These are phyloP conservation scores for Linaria vulgaris DNA, from an alignment of 257 asterid genomes.

Conservation along the genomic window DNA sequence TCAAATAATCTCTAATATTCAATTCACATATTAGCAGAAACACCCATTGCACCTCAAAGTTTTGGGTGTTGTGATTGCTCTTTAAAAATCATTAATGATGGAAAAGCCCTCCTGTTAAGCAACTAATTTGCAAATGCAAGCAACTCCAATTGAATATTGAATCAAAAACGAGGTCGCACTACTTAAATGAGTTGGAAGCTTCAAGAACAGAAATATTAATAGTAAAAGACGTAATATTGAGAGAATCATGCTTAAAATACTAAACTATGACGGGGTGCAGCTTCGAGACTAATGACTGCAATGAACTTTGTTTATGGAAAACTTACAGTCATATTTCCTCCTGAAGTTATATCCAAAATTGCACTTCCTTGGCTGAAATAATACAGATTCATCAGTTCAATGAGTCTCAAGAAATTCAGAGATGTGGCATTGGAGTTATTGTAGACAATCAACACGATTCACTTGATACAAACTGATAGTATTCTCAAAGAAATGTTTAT, in stretches of 20 bases:
- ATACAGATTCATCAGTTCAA: slow-evolving; percentile 29
- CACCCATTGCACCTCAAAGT: too few relatives aligned
- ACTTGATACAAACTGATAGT: slow-evolving; percentile 9
- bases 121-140: too few relatives aligned
- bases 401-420: slow-evolving; percentile 10
- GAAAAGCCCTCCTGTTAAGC: too few relatives aligned
- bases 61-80: too few relatives aligned
- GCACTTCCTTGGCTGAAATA: slow-evolving; percentile 94
- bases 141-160: too few relatives aligned
- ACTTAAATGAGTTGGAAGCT: too few relatives aligned
- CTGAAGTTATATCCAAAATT: slow-evolving; percentile 63
- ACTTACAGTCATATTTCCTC: slow-evolving; percentile 95
- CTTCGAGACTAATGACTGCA: background rate
- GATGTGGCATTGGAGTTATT: slow-evolving; percentile 14
- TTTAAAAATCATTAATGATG: too few relatives aligned
- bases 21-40: too few relatives aligned
- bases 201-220: too few relatives aligned
- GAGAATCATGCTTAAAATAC: background rate
- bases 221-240: background rate
- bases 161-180: too few relatives aligned
- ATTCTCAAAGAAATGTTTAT: background rate
- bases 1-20: too few relatives aligned
- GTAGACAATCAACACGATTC: background rate
- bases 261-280: too few relatives aligned
- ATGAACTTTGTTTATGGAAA: background rate